Evolutionary conservation across 2,329 filamentous ascomycete genomes (phyloP), one percentile per base, ranked within the genome.

Genomic region (Fusarium camptoceras): DNA sequence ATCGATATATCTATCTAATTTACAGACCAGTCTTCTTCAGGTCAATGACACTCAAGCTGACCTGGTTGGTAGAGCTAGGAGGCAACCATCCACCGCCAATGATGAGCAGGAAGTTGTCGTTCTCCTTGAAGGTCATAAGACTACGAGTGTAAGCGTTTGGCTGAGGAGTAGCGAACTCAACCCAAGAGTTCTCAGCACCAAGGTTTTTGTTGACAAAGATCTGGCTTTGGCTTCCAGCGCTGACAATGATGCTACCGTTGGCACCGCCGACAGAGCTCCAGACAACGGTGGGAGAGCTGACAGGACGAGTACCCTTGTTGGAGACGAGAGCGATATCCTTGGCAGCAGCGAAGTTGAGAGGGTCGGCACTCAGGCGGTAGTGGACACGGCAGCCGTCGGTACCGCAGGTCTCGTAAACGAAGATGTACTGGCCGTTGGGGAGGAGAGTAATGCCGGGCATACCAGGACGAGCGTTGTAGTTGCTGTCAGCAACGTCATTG

Each of bases 361-460:
- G 83, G 42, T 77, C 71, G 15, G 76, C 70, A 16, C 81, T 75
- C n/a, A 85, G 68, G 22, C 80, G 79, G 76, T 85, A 85, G 73
- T 83, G 80, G 4, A 84, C 78, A 6, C 81, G 78, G 76, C 81
- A 84, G 47, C 79, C 73, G 43, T 76, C 75, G 2, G 75, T 76
- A 30, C 78, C 85, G 61, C 87, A 87, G 66, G 85, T 88, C 75
- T 92, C 90, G 77, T 91, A 91, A 3, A 85, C 84, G 80, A 89
- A 87, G 74, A 93, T 87, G 25, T 75, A 75, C 16, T 75, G 57
- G 20, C 85, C 87, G 69, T 87, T 86, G 30, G 69, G 89, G 80
- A 92, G 83, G 66, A 83, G 73, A 3, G 85, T 81, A 8, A 92
- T 81, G 2, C 85, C 87, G 1, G 90, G 86, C 91, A 92, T 92